These are phyloP conservation scores for Eimeria praecox DNA, from an alignment of 169 alveolate species.

Conservation along the genomic window DNA sequence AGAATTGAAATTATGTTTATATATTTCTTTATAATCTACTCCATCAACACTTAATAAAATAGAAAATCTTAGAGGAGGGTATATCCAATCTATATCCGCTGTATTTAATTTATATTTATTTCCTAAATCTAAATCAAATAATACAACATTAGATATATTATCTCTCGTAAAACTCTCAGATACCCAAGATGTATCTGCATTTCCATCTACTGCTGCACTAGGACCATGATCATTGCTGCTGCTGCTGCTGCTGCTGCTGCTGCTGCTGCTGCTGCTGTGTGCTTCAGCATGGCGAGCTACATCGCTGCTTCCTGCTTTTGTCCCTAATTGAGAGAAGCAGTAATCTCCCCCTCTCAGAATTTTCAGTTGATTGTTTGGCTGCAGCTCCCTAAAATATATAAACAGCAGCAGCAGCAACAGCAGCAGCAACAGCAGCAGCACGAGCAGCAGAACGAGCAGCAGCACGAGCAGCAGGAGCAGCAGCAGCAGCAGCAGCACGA, in stretches of 20 bases:
- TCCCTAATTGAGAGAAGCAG: slow-evolving; percentile 92
- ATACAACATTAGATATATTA: slow-evolving; percentile 87
- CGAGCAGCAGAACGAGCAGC: slow-evolving; percentile 7
- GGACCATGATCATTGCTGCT: slow-evolving; percentile 81
- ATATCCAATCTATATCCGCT: slow-evolving; percentile 91
- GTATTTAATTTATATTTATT: slow-evolving; percentile 88
- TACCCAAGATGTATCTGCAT: slow-evolving; percentile 91
- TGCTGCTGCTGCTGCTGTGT: slow-evolving; percentile 82
- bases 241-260: slow-evolving; percentile 7
- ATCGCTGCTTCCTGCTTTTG: slow-evolving; percentile 91
- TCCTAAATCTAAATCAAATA: slow-evolving; percentile 90
- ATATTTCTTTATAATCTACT: slow-evolving; percentile 76
- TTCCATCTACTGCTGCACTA: slow-evolving; percentile 91
- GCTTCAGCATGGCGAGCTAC: slow-evolving; percentile 90
- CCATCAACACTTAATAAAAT: slow-evolving; percentile 88
- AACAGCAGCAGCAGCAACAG: slow-evolving; percentile 5
- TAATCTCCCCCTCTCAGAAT: slow-evolving; percentile 92
- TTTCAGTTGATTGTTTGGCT: slow-evolving; percentile 92
- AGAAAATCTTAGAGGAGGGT: slow-evolving; percentile 91
- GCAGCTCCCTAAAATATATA: slow-evolving; percentile 88
- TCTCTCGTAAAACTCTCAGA: slow-evolving; percentile 67
- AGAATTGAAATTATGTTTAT: slow-evolving; percentile 82
- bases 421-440: slow-evolving; percentile 14
- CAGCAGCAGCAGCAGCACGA: slow-evolving; percentile 5
- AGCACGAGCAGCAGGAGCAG: slow-evolving; percentile 13